Evolutionary conservation across 2,329 filamentous ascomycete genomes (phyloP).

Genomic region (Hymenoscyphus infarciens): DNA sequence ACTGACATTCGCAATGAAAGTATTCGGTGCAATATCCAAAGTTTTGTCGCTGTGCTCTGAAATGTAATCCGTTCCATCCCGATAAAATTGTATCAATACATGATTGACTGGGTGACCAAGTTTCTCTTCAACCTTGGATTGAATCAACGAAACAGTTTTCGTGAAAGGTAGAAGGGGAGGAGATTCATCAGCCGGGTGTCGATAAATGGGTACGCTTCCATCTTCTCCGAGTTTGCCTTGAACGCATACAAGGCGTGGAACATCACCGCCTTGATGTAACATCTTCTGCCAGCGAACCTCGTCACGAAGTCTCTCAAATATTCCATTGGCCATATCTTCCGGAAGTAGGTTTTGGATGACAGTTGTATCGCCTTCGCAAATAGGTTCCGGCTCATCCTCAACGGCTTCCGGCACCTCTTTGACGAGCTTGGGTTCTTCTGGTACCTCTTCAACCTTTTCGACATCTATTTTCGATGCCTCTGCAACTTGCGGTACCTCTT

Average conservation of each 20-base stretch:
- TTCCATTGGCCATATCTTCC: constrained; percentile 47
- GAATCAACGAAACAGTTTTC: constrained; percentile 65
- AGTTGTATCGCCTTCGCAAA: constrained; percentile 79
- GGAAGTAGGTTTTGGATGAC: constrained; percentile 70
- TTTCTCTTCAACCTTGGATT: constrained; percentile 62
- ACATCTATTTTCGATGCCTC: background rate
- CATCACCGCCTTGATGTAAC: constrained; percentile 87
- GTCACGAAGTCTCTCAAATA: constrained; percentile 66
- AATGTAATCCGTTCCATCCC: constrained; percentile 85
- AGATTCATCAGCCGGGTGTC: constrained; percentile 87
- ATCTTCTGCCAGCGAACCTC: constrained; percentile 89
- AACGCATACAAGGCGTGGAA: constrained; percentile 85
- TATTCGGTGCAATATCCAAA: constrained; percentile 76
- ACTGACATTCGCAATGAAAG: constrained; percentile 87
- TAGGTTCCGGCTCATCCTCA: constrained; percentile 27
- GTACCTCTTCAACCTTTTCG: background rate
- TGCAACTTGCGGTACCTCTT: background rate
- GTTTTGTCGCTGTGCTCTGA: constrained; percentile 98
- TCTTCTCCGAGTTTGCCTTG: constrained; percentile 69
- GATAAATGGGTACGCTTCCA: constrained; percentile 83
- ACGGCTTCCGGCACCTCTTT: background rate
- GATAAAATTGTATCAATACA: constrained; percentile 87
- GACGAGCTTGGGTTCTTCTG: background rate
- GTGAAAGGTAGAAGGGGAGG: constrained; percentile 75
- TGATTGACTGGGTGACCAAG: constrained; percentile 85